A percentile compares a stretch with the other conserved stretches of the same genome.
phyloP scores from a whole-genome alignment of 306 rosid genomes.

The Malus sieversii region DNA sequence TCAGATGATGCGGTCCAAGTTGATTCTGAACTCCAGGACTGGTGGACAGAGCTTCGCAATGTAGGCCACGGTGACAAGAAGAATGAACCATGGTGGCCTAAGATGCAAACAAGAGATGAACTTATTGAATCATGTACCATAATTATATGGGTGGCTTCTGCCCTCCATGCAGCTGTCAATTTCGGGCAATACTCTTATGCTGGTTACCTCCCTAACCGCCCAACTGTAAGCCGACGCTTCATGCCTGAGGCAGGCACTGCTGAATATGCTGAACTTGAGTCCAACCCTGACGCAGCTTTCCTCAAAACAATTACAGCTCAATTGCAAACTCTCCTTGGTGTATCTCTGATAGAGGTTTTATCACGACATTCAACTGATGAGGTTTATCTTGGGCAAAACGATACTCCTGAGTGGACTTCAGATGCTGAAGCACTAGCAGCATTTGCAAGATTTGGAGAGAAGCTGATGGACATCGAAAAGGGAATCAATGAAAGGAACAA shows the following conservation, averaged over 20 bases:
- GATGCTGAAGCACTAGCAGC: conserved; percentile 54
- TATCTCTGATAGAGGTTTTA: conserved; percentile 69
- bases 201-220: conserved; percentile 91
- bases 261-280: conserved; percentile 60
- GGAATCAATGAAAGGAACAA: conserved; percentile 48
- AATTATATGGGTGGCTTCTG: conserved; percentile 92
- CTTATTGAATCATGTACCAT: conserved; percentile 62
- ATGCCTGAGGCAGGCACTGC: conserved; percentile 88
- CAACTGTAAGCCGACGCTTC: conserved; percentile 87
- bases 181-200: conserved; percentile 94
- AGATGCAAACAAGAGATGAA: conserved; percentile 47
- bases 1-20: conserved; percentile 40
- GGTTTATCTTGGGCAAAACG: conserved; percentile 80
- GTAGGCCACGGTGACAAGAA: conserved; percentile 88
- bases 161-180: conserved; percentile 91
- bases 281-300: conserved; percentile 60
- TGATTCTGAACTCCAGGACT: conserved; percentile 57
- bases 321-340: conserved; percentile 77
- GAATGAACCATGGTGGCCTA: conserved; percentile 74
- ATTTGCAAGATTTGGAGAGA: conserved; percentile 49
- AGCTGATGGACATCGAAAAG: conserved; percentile 47
- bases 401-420: conserved; percentile 49
- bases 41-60: conserved; percentile 74
- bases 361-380: conserved; percentile 87
- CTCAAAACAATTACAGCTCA: conserved; percentile 87